Conservation (phyloP, 768 basidiomycete genomes). For the Mrakia gelida region DNA sequence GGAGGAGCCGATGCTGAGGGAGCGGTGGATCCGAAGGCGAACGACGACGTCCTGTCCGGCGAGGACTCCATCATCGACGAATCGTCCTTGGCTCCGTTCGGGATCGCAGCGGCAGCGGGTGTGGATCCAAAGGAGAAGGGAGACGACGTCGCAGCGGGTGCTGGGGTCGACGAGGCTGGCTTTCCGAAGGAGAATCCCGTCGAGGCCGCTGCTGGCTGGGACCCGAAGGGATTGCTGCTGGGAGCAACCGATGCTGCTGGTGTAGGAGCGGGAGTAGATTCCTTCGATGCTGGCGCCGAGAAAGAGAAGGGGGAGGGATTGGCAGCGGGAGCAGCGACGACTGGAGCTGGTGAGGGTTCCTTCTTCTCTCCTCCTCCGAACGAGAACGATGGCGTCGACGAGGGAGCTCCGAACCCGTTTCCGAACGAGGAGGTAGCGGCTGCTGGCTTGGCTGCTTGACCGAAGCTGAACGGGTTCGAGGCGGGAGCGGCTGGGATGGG, state of each 20-base stretch:
- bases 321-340: not conserved
- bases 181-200: slow-evolving; percentile 15
- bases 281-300: not conserved
- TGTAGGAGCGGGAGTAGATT: not conserved
- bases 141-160: not conserved
- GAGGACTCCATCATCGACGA: slow-evolving; percentile 15
- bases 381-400: not conserved
- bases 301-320: not conserved
- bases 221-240: slow-evolving; percentile 11
- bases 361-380: slow-evolving; percentile 9
- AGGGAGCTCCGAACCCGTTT: not conserved
- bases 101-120: not conserved
- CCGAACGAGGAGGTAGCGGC: not conserved
- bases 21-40: slow-evolving; percentile 7
- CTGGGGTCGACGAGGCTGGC: not conserved
- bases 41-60: not conserved
- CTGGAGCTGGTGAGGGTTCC: not conserved
- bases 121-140: slow-evolving; percentile 19
- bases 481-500: slow-evolving; percentile 11
- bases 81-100: slow-evolving; percentile 13
- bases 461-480: slow-evolving; percentile 16
- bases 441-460: slow-evolving; percentile 12
- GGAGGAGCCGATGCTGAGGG: not conserved
- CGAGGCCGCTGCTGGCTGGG: not conserved
- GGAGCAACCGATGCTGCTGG: not conserved